Conservation (phyloP, 257 asterid genomes). For the Galeopsis tetrahit region DNA sequence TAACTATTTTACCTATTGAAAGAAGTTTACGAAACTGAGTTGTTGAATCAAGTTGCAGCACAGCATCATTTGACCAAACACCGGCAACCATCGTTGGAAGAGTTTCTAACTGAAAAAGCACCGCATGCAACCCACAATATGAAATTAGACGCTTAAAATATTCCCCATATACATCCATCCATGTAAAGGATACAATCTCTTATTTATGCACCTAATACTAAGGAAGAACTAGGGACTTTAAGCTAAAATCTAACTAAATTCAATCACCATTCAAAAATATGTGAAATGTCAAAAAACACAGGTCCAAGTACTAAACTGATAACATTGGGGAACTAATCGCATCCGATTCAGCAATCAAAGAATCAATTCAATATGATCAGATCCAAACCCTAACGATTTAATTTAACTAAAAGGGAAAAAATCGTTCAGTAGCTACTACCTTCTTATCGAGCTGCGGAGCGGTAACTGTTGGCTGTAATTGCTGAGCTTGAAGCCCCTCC, state of each 20-base stretch:
- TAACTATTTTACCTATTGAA: slow-evolving; percentile 62
- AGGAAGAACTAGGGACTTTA: not conserved
- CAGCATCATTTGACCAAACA: slow-evolving; percentile 71
- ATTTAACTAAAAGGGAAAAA: not conserved
- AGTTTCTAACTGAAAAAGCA: slow-evolving; percentile 67
- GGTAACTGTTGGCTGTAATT: slow-evolving; percentile 53
- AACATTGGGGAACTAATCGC: not conserved
- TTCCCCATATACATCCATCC: not conserved
- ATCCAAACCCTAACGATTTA: slow-evolving; percentile 36
- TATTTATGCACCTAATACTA: not conserved
- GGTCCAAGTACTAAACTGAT: not conserved
- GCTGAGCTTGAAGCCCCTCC: slow-evolving; percentile 83
- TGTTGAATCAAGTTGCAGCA: slow-evolving; percentile 76
- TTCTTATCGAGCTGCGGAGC: slow-evolving; percentile 72
- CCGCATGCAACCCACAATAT: slow-evolving; percentile 23
- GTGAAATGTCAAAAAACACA: slow-evolving; percentile 12
- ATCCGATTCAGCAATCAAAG: slow-evolving; percentile 31
- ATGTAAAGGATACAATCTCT: not conserved
- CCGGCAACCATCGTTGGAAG: slow-evolving; percentile 82
- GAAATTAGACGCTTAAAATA: slow-evolving; percentile 17
- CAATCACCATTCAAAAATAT: not conserved
- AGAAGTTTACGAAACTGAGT: slow-evolving; percentile 95
- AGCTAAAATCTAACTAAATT: not conserved
- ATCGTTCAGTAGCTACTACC: slow-evolving; percentile 40
- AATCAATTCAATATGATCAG: slow-evolving; percentile 38